Percentiles rank a stretch among this genome's conserved stretches.
Conservation (phyloP, 2,329 filamentous ascomycete species). For the Fusarium duplospermum region DNA sequence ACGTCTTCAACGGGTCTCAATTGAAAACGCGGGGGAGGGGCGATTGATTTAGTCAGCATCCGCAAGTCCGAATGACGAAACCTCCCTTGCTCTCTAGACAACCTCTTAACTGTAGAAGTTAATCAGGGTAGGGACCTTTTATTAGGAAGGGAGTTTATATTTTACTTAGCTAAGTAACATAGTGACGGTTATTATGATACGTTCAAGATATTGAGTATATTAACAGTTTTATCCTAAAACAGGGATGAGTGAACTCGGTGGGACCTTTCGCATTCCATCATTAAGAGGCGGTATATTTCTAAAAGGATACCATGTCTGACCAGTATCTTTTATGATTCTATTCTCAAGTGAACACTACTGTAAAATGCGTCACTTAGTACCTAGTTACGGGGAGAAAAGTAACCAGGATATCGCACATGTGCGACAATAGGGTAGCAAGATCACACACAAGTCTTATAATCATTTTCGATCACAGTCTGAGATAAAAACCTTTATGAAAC, state of each 20-base stretch:
- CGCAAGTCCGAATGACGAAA: conserved; percentile 37
- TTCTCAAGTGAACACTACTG: neutral
- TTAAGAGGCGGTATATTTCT: neutral
- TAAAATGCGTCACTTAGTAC: no score
- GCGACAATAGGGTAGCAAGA: neutral
- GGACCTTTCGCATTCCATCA: neutral
- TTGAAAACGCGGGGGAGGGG: conserved; percentile 32
- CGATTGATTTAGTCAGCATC: conserved; percentile 38
- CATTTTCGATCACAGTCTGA: no score
- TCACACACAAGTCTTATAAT: no score
- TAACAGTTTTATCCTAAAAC: no score
- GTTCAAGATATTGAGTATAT: no score
- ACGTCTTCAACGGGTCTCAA: conserved; percentile 4
- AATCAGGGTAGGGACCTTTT: no score
- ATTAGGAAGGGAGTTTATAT: no score
- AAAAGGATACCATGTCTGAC: neutral
- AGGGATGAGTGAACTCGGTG: neutral
- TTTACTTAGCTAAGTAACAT: neutral
- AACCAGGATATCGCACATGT: neutral
- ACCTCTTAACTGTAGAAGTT: neutral
- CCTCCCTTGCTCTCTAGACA: neutral
- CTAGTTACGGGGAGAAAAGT: no score
- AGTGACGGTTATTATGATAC: no score
- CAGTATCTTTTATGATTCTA: neutral
- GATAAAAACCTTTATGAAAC: neutral